Evolutionary conservation across 139 green algal genomes (phyloP).

Genomic region (Diplosphaera chodatii): DNA sequence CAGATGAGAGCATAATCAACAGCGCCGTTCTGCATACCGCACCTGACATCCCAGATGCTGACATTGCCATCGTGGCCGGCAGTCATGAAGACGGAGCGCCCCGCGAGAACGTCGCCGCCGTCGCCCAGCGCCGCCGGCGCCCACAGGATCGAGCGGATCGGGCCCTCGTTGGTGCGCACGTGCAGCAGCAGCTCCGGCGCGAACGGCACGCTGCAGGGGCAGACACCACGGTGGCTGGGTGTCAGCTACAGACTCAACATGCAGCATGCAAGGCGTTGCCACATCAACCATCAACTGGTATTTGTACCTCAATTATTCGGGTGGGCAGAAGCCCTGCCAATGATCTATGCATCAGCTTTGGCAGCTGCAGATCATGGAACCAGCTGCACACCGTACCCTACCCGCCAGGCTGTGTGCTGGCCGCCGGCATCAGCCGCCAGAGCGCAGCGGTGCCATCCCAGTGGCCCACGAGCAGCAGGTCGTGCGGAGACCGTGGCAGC

Average conservation of each 20-base stretch:
- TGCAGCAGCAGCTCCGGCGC: constrained; percentile 9
- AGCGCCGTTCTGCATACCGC: no score
- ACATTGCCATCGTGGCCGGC: constrained; percentile 6
- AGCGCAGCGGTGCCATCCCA: constrained; percentile 15
- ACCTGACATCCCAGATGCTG: constrained; percentile 12
- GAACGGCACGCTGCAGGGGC: background rate
- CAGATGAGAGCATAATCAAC: no score
- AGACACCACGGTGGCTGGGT: no score
- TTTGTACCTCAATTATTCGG: no score
- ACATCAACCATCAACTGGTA: no score
- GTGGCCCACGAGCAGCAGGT: constrained; percentile 8
- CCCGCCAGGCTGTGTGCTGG: no score
- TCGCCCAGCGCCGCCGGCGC: background rate
- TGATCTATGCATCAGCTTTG: no score
- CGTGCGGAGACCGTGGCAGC: constrained; percentile 3
- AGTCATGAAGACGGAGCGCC: constrained; percentile 7
- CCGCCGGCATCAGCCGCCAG: background rate
- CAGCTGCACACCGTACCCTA: no score
- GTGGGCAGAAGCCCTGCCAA: no score
- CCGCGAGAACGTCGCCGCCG: background rate
- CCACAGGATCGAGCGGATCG: constrained; percentile 5
- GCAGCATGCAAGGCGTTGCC: no score
- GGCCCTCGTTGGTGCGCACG: background rate
- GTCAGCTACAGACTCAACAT: no score
- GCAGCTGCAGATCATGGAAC: no score